phyloP scores from a whole-genome alignment of 1,139 yeast genomes.

The Candida freyschussii region DNA sequence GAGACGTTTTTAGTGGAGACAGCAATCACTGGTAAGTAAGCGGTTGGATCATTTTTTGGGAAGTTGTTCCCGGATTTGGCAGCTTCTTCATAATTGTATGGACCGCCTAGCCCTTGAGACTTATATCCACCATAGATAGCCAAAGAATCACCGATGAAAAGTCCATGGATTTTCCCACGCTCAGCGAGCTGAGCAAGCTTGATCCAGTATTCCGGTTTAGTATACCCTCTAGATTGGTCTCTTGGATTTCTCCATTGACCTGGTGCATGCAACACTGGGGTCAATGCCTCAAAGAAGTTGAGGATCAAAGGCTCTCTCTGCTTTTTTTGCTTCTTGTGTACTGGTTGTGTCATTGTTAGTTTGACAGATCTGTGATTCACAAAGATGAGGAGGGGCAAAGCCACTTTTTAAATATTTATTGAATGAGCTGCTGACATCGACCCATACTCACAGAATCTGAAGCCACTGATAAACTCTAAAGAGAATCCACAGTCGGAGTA shows the following conservation, averaged over 20 bases:
- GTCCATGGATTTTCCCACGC: slow-evolving; percentile 40
- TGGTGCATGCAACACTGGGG: slow-evolving; percentile 34
- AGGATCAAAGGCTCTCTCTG: slow-evolving; percentile 18
- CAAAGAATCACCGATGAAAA: slow-evolving; percentile 45
- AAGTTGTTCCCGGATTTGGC: slow-evolving; percentile 40
- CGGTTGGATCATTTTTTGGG: slow-evolving; percentile 41
- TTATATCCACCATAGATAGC: slow-evolving; percentile 43
- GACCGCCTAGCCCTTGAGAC: slow-evolving; percentile 26
- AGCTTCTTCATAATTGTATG: slow-evolving; percentile 35
- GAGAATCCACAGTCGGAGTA: too few relatives aligned
- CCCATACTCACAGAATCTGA: too few relatives aligned
- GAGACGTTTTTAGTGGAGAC: slow-evolving; percentile 34
- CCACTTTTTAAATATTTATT: too few relatives aligned
- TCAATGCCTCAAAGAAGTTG: slow-evolving; percentile 15
- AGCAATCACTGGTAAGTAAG: slow-evolving; percentile 39
- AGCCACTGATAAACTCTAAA: too few relatives aligned
- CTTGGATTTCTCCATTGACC: slow-evolving; percentile 43
- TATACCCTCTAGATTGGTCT: slow-evolving; percentile 34
- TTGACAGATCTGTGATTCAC: too few relatives aligned
- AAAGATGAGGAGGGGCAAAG: too few relatives aligned
- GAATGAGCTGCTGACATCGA: too few relatives aligned
- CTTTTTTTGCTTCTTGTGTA: slow-evolving; percentile 17
- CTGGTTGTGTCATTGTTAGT: slow-evolving; percentile 17
- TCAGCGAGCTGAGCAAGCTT: slow-evolving; percentile 41
- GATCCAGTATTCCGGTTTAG: slow-evolving; percentile 42